These are phyloP conservation scores for Xerocomus potaroensis DNA, from an alignment of 768 basidiomycete genomes.

Conservation along the genomic window DNA sequence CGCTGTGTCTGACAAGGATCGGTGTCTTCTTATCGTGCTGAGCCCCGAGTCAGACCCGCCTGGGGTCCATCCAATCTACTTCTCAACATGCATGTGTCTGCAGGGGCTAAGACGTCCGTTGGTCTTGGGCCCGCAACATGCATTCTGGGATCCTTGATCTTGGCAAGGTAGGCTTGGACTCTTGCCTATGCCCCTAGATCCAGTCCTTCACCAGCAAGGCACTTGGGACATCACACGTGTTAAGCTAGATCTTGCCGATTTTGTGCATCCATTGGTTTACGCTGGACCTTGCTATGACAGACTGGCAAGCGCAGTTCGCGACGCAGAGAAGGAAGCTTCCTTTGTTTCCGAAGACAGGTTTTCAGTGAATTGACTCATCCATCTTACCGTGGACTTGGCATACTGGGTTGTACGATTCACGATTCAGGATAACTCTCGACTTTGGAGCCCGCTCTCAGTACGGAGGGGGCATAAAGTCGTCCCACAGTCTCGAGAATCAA, in stretches of 20 bases:
- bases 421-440: no score
- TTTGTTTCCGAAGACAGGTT: conserved; percentile 3
- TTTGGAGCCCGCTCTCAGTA: no score
- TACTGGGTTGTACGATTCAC: no score
- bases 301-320: conserved; percentile 7
- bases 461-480: no score
- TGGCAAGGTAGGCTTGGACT: conserved; percentile 2
- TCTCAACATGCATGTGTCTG: conserved; percentile 9
- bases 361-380: no score
- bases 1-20: conserved; percentile 3
- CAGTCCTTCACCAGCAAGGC: conserved; percentile 2
- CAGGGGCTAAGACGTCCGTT: conserved; percentile 1
- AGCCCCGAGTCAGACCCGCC: conserved; percentile 7
- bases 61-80: conserved; percentile 9
- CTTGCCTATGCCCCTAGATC: conserved; percentile 1
- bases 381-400: no score
- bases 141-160: conserved; percentile 14
- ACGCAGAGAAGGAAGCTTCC: conserved; percentile 12
- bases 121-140: conserved; percentile 10
- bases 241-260: conserved; percentile 1
- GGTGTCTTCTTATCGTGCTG: conserved; percentile 8
- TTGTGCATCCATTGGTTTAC: neutral
- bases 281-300: neutral
- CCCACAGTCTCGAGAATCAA: no score
- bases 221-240: conserved; percentile 5